phyloP scores from a whole-genome alignment of 2,329 filamentous ascomycete genomes.

The Dactylellina parvicollis region DNA sequence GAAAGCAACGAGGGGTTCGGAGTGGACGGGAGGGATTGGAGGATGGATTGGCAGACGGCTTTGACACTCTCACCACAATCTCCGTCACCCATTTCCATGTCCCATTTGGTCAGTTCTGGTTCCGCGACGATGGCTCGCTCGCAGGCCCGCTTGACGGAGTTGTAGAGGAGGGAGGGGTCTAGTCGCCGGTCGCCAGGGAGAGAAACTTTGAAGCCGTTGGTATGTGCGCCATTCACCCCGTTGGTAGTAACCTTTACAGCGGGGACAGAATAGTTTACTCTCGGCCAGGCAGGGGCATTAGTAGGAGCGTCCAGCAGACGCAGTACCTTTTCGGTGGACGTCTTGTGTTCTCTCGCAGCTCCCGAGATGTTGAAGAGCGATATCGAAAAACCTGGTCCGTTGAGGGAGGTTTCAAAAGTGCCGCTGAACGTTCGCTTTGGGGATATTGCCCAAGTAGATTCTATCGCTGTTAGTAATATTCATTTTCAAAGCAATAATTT shows the following conservation, averaged over 20 bases:
- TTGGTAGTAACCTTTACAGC: constrained; percentile 61
- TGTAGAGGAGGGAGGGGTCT: constrained; percentile 62
- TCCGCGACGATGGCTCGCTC: constrained; percentile 70
- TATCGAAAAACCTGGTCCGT: constrained; percentile 76
- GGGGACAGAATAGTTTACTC: constrained; percentile 69
- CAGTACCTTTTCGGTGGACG: constrained; percentile 66
- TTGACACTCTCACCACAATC: constrained; percentile 89
- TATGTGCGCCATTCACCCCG: constrained; percentile 60
- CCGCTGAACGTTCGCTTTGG: constrained; percentile 72
- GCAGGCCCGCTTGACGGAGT: constrained; percentile 68
- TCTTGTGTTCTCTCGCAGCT: constrained; percentile 67
- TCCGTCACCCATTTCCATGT: constrained; percentile 87
- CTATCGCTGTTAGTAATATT: constrained; percentile 52
- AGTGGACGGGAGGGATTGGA: constrained; percentile 55
- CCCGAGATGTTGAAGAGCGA: constrained; percentile 72
- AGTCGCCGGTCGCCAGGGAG: constrained; percentile 13
- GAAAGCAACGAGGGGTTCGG: constrained; percentile 64
- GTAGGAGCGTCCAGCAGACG: constrained; percentile 74
- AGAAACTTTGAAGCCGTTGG: constrained; percentile 64
- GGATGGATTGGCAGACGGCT: constrained; percentile 79
- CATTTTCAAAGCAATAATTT: background rate
- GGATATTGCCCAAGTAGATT: constrained; percentile 69
- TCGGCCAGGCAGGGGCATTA: constrained; percentile 74
- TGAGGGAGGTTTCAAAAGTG: constrained; percentile 77
- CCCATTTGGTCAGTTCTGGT: constrained; percentile 73